These are phyloP conservation scores for Salix brachista DNA, from an alignment of 345 rosid genomes.

Conservation along the genomic window DNA sequence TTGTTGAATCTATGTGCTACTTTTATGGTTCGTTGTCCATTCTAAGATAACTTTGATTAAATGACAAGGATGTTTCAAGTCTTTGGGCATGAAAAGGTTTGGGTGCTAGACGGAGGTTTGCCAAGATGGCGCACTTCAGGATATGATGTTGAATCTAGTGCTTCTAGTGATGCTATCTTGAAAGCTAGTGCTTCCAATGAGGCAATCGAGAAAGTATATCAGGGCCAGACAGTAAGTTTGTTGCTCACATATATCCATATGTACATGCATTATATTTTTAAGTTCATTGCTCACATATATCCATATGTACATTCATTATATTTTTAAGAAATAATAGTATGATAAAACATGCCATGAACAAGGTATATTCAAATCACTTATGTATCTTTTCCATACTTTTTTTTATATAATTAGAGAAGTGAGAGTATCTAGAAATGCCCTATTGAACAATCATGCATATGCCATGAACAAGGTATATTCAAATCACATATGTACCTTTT, in stretches of 20 bases:
- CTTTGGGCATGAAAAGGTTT: constrained; percentile 82
- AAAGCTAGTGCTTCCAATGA: constrained; percentile 97
- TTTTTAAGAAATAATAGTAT: not conserved
- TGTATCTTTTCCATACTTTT: not conserved
- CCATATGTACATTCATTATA: not conserved
- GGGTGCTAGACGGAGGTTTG: constrained; percentile 97
- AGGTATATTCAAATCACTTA: not conserved
- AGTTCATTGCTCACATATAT: not conserved
- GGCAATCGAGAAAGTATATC: constrained; percentile 90
- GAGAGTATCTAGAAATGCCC: not conserved
- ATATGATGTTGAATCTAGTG: constrained; percentile 97
- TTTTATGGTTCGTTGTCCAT: not conserved
- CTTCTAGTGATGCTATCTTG: constrained; percentile 89
- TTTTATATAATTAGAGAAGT: not conserved
- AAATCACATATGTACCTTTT: not conserved
- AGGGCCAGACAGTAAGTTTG: constrained; percentile 68
- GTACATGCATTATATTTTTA: not conserved
- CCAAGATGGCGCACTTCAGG: constrained; percentile 99
- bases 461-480: not conserved
- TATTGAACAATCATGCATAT: not conserved
- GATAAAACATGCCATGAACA: not conserved
- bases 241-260: not conserved
- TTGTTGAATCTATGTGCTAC: not conserved
- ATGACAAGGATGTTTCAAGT: constrained; percentile 87
- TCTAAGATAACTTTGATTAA: not conserved